These are phyloP conservation scores for Aspergillus sojae DNA, from an alignment of 2,329 filamentous ascomycete species.

Conservation along the genomic window DNA sequence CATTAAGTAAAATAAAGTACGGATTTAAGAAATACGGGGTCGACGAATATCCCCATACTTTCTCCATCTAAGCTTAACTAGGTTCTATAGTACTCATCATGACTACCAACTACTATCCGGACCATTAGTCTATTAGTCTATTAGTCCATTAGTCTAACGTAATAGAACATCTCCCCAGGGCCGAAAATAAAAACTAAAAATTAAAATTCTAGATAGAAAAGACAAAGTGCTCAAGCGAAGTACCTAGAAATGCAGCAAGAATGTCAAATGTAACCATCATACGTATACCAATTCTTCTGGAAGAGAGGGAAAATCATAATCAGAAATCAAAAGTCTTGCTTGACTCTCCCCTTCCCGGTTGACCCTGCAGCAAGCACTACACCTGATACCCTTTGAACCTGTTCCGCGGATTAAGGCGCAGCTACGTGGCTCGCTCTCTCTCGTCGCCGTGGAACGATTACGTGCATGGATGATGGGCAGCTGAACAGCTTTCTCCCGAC, in stretches of 20 bases:
- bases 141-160: background rate
- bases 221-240: background rate
- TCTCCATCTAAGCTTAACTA: background rate
- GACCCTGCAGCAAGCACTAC: conserved; percentile 17
- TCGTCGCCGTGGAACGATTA: conserved; percentile 23
- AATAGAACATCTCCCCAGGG: background rate
- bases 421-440: conserved; percentile 27
- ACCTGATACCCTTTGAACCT: conserved; percentile 19
- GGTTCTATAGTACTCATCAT: background rate
- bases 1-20: background rate
- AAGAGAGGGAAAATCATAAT: background rate
- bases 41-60: background rate
- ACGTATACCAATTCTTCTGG: background rate
- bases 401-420: conserved; percentile 16
- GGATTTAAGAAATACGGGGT: background rate
- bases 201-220: background rate
- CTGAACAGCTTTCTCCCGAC: conserved; percentile 18
- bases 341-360: conserved; percentile 8
- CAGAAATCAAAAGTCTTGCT: background rate
- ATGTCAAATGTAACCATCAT: background rate
- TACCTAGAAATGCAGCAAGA: background rate
- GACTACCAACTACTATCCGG: background rate
- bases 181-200: background rate
- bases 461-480: conserved; percentile 26
- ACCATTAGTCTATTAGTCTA: background rate